phyloP scores from a whole-genome alignment of 2,329 filamentous ascomycete species.

The Ophiocordyceps camponoti-leonardi region DNA sequence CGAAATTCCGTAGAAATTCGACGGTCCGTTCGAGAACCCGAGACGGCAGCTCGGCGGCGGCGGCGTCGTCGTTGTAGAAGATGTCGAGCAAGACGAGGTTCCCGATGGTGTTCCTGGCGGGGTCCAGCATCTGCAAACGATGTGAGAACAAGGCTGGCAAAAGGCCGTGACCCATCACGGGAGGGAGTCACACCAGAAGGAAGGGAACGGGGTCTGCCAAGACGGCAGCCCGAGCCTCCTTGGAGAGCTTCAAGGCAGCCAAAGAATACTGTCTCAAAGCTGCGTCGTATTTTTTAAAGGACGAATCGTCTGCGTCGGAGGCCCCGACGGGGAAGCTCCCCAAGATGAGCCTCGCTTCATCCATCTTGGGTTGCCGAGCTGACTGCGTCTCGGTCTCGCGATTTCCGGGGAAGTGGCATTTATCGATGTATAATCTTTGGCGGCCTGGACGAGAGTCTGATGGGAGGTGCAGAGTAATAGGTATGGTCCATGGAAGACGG shows the following conservation, averaged over 20 bases:
- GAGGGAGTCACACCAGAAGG: too few species aligned
- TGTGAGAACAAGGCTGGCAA: neutral
- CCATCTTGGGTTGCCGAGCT: slow-evolving; percentile 10
- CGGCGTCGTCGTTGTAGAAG: slow-evolving; percentile 12
- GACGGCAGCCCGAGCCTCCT: slow-evolving; percentile 15
- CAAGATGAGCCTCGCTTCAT: slow-evolving; percentile 14
- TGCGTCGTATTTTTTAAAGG: slow-evolving; percentile 20
- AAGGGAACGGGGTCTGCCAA: slow-evolving; percentile 17
- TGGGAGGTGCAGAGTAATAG: too few species aligned
- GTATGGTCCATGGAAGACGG: too few species aligned
- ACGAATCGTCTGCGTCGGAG: slow-evolving; percentile 8
- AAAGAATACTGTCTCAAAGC: slow-evolving; percentile 19
- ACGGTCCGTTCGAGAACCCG: slow-evolving; percentile 23
- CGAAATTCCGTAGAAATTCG: slow-evolving; percentile 29
- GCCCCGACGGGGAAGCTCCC: slow-evolving; percentile 20
- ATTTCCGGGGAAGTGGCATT: neutral
- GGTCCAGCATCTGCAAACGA: slow-evolving; percentile 23
- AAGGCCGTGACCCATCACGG: too few species aligned
- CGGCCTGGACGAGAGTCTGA: too few species aligned
- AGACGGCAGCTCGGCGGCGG: slow-evolving; percentile 12
- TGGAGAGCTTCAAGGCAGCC: slow-evolving; percentile 19
- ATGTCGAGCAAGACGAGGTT: slow-evolving; percentile 29
- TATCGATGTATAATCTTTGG: too few species aligned
- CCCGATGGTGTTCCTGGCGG: slow-evolving; percentile 31
- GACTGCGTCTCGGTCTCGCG: neutral